Evolutionary conservation across 1,284 basidiomycete genomes (phyloP), one percentile per base, ranked within the genome.

Genomic region (Athelia sp.): DNA sequence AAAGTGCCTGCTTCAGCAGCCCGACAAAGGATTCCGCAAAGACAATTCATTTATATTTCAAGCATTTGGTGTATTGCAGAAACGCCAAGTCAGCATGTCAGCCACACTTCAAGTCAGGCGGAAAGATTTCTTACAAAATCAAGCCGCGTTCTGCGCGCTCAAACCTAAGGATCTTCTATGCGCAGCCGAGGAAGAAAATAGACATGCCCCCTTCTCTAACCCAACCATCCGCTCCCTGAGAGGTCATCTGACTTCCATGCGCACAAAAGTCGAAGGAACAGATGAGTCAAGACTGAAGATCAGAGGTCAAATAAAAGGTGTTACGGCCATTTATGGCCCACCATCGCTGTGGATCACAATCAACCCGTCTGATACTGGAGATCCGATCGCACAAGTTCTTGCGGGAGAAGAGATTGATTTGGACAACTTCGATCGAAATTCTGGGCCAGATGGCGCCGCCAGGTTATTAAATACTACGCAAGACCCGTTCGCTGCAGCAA

Each of bases 301-400:
- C 1, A 13, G 50, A 17, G 50, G 55, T 23, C 46, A 57, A 19
- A 54, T 59, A 6, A 57, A 50, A 53, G 43, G 43, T n/a, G 15
- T 26, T 9, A 44, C 15, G 6, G 21, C 42, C 52, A 22, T 42
- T 38, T 38, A 53, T 22, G 45, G 49, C 23, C 52, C 62, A 23
- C 51, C 55, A 2, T 53, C 45, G 19, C 17, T 67, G 13, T 66
- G 60, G 62, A 52, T 63, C 3, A 68, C 62, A 0, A 59, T 67
- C 26, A 66, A 67, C 52, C 64, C 59, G 0, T 49, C 46, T 0
- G 66, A 69, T 45, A 48, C 57, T 0, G 62, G 66, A 14, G 59
- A 72, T 49, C 68, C 70, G 0, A 58, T 69, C 14, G 68, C 58
- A 0, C 70, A 76, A 44, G 50, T 74, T 0, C 62, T 76, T 21